Evolutionary conservation across 192 early-diverging fungal genomes (phyloP), one percentile per base, ranked within the genome.

Genomic region (Mortierella antarctica): DNA sequence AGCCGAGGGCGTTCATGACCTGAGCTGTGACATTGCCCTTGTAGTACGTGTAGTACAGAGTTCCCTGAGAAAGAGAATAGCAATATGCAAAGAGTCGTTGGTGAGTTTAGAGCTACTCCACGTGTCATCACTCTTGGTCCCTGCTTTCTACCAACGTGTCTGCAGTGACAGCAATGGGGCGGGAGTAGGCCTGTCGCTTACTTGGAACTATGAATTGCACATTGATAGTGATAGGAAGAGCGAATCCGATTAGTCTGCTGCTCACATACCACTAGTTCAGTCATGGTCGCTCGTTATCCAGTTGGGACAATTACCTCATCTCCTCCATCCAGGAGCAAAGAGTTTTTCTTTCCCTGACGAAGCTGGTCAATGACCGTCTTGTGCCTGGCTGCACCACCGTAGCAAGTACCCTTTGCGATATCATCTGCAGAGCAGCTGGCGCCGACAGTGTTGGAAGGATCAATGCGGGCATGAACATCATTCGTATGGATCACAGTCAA

Each of bases 301-400:
- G 15, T 21, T 20, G 7, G 7, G 8, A 55, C 54, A 9, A 20
- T 12, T 48, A 82, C 65, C 59, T 92, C 85, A 83, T 94, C 93
- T 45, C 91, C 92, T 40, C 86, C 92, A 67, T 95, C 89, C 40
- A 95, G 65, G 15, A 93, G 72, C 45, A 92, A 61, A 1, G 77
- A 71, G 62, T 89, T 72, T 6, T 77, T 52, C 71, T 77, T 85
- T 20, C 84, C 74, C 18, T 70, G 69, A 23, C 89, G 82, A 53
- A 89, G 68, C 51, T 77, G 55, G 51, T 90, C 67, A 55, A 91
- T 82, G 0, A 87, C 58, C 20, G 84, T 85, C 71, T 86, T 86
- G 57, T 91, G 82, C 23, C 91, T 77, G 2, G 91, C 88, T 11
- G 82, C 83, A n/a, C 93, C 91, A 10, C 88, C 87, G 61, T 74